Evolutionary conservation across 1,139 yeast genomes (phyloP).

Genomic region (Kurtzmaniella quercitrusa): DNA sequence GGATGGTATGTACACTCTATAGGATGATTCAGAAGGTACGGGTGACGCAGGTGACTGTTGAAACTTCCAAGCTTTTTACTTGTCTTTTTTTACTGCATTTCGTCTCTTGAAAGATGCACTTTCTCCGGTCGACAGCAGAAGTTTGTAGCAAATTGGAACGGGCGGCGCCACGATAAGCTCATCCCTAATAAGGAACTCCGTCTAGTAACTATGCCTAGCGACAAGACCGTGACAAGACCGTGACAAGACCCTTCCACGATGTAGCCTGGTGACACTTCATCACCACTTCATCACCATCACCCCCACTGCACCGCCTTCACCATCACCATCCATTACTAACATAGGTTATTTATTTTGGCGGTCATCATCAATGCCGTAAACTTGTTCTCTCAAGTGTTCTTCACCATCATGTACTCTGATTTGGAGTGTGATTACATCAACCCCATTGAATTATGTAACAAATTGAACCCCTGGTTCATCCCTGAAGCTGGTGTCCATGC

Average conservation of each 20-base stretch:
- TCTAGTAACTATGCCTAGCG: too few relatives aligned
- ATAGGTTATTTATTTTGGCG: conserved; percentile 74
- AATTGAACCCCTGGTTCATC: conserved; percentile 80
- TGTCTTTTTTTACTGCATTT: too few relatives aligned
- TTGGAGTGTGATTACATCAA: conserved; percentile 93
- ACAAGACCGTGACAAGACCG: too few relatives aligned
- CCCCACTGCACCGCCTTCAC: neutral
- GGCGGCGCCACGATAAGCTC: too few relatives aligned
- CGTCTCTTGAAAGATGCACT: too few relatives aligned
- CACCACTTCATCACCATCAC: neutral
- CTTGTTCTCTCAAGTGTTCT: conserved; percentile 86
- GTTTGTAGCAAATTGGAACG: too few relatives aligned
- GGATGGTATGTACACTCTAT: conserved; percentile 22
- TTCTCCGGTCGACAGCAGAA: too few relatives aligned
- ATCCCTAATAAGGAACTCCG: too few relatives aligned
- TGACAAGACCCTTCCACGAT: too few relatives aligned
- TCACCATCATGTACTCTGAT: conserved; percentile 90
- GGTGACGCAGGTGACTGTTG: too few relatives aligned
- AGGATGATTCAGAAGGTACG: neutral
- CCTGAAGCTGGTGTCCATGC: conserved; percentile 92
- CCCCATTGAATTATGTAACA: conserved; percentile 94
- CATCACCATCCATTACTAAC: conserved; percentile 7
- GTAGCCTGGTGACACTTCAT: too few relatives aligned
- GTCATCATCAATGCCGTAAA: conserved; percentile 81
- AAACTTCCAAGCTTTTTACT: too few relatives aligned